phyloP scores from a whole-genome alignment of 1,284 basidiomycete genomes.

The Ganoderma resinaceum region DNA sequence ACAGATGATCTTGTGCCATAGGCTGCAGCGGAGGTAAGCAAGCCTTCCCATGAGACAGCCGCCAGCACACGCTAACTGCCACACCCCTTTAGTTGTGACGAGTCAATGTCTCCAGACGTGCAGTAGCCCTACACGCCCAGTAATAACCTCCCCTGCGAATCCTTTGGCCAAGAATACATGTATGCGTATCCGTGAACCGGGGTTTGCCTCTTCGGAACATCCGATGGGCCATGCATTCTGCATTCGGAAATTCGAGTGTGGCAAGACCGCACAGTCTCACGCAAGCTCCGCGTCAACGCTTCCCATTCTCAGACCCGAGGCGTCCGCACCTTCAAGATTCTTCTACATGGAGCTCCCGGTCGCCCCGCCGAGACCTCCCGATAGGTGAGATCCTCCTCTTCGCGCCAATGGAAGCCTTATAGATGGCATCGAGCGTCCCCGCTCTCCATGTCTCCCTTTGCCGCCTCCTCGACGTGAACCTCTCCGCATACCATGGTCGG shows the following conservation, averaged over 20 bases:
- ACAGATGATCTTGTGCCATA: background rate
- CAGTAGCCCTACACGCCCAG: background rate
- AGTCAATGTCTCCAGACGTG: background rate
- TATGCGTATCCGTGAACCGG: background rate
- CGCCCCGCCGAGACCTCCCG: constrained; percentile 15
- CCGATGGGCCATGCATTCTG: background rate
- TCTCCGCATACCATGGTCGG: constrained; percentile 12
- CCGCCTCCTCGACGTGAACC: background rate
- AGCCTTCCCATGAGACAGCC: background rate
- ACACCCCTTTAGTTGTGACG: background rate
- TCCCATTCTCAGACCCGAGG: constrained; percentile 20
- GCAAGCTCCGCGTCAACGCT: constrained; percentile 16
- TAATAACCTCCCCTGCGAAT: constrained; percentile 6
- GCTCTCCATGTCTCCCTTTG: background rate
- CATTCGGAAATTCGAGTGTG: background rate
- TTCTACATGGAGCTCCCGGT: constrained; percentile 17
- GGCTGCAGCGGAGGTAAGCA: background rate
- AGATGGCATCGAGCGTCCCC: constrained; percentile 12
- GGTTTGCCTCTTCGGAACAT: background rate
- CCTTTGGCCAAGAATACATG: background rate
- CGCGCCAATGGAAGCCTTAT: constrained; percentile 13
- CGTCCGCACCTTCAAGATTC: constrained; percentile 12
- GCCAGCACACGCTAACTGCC: constrained; percentile 1
- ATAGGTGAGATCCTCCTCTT: constrained; percentile 10
- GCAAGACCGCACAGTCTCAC: constrained; percentile 14